Base-by-base conservation (phyloP, 257 asterid genomes). In the Plectranthus barbatus region DNA sequence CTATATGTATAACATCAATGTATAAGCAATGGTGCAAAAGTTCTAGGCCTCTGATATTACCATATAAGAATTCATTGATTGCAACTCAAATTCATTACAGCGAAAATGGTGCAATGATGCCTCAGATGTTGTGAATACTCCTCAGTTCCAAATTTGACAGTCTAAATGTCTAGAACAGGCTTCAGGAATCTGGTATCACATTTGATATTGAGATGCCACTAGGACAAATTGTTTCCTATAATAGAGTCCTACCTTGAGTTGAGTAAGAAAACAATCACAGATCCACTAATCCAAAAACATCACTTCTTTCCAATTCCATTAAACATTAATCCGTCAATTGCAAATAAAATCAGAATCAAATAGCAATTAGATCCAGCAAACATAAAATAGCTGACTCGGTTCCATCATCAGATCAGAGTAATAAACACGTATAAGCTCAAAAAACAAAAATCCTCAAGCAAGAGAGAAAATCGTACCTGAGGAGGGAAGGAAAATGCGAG, bases 401-500 rank as follows among this genome's bases (percentile, higher is more conserved):
- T 42, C 46, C 52, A 41, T 72, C 48, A 56, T 23, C 37, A 44
- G 15, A 29, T n/a, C 62, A 56, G n/a, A n/a, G n/a, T n/a, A 64
- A 46, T 34, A 7, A 44, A 19, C 5, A 36, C 18, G 3, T 49
- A 8, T 1, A 13, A 54, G 15, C 18, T 6, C 2, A 40, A n/a
- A n/a, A 1, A 6, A 44, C 9, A 56, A 37, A 63, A 44, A 7
- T 18, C 12, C 18, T 37, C 39, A 20, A 42, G 23, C 11, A 36
- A 36, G 5, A 7, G 12, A 46, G 58, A 44, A 21, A 44, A 15
- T 3, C 12, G 18, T 55, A 84, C 97, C 95, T 71, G 79, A 45
- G 64, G 87, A 52, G 81, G 76, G 74, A 77, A 71, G 23, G 85
- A 78, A 70, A 79, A 67, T 19, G 78, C 84, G 61, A 82, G 66